Evolutionary conservation across 805 yeast species (phyloP), one percentile per base, ranked within the genome.

Genomic region (Ogataea naganishii): DNA sequence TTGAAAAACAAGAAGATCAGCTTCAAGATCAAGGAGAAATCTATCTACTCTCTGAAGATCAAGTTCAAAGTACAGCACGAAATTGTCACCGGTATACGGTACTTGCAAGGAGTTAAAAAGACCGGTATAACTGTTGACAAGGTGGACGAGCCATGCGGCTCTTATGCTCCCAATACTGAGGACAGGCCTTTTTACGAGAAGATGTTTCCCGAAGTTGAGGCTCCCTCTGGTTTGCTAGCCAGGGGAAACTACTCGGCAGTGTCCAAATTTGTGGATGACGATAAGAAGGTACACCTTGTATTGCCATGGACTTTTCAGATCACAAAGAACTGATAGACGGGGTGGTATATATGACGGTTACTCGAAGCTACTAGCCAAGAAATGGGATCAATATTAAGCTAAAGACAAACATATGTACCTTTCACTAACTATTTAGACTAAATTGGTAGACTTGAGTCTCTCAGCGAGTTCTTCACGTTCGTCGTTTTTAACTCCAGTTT

Each of bases 301-400:
- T 63, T 84, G 43, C 81, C 89, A 27, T 88, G 96, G 96, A 72
- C 79, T 37, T 84, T 86, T 45, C 79, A 80, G 44, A 83, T 86
- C 36, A 74, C 79, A 26, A 86, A 84, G 44, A 47, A 37, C 29
- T 12, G 24, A 26, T 29, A 33, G 33, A 33, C n/a, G n/a, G n/a
- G n/a, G n/a, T n/a, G n/a, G n/a, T n/a, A n/a, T n/a, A n/a, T n/a
- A n/a, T n/a, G n/a, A n/a, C n/a, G n/a, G n/a, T n/a, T n/a, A n/a
- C n/a, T n/a, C n/a, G n/a, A n/a, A 12, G 24, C 27, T 17, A 29
- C 27, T 15, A n/a, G n/a, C n/a, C n/a, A n/a, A n/a, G n/a, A n/a
- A n/a, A n/a, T n/a, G n/a, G n/a, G n/a, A n/a, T n/a, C n/a, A n/a
- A n/a, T n/a, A n/a, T n/a, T n/a, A n/a, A n/a, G n/a, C n/a, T n/a